Base-by-base conservation (phyloP, 2,329 filamentous ascomycete species). In the Ophioceras dolichostomum region DNA sequence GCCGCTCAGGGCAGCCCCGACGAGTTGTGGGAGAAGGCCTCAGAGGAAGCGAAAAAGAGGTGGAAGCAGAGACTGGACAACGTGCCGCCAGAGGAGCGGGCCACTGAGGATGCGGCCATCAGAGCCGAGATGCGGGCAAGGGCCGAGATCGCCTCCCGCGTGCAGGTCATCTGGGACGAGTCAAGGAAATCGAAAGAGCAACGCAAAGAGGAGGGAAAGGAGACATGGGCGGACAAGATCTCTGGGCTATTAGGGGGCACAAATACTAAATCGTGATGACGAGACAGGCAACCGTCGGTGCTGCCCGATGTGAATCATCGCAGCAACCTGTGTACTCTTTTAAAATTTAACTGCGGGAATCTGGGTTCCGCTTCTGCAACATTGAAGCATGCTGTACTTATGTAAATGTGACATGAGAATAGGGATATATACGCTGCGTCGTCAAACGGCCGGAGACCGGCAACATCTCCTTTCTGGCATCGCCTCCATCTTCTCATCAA, bases 81-180 rank as follows among this genome's bases (percentile, higher is more conserved):
- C 47, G 57, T 79, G 36, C 65, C 66, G 4, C 69, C 69, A 35
- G 62, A 64, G 39, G 76, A 83, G 54, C 64, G 74, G 20, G 62
- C 65, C 31, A 55, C 77, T 14, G 79, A 85, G 54, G 70, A 79
- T 54, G 69, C 70, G 41, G 73, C 79, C 16, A 62, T 82, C 43
- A 64, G 67, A 41, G 76, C 73, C 6, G 77, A 85, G 59, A 58
- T 71, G 39, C 62, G 72, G 49, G 68, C 72, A 45, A 75, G 76
- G 52, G 57, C 67, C 34, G 68, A 79, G 47, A 65, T 83, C 49
- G 70, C 75, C 37, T 55, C 61, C 43, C 55, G 68, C 41, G 59
- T 84, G 42, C 60, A 70, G 47, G 60, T 63, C 34, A 53, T 79
- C 41, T 68, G 73, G 58, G 59, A 70, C 39, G 60, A 74, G 49